Evolutionary conservation across 2,329 filamentous ascomycete species (phyloP), one percentile per base, ranked within the genome.

Genomic region (Colletotrichum sp.): DNA sequence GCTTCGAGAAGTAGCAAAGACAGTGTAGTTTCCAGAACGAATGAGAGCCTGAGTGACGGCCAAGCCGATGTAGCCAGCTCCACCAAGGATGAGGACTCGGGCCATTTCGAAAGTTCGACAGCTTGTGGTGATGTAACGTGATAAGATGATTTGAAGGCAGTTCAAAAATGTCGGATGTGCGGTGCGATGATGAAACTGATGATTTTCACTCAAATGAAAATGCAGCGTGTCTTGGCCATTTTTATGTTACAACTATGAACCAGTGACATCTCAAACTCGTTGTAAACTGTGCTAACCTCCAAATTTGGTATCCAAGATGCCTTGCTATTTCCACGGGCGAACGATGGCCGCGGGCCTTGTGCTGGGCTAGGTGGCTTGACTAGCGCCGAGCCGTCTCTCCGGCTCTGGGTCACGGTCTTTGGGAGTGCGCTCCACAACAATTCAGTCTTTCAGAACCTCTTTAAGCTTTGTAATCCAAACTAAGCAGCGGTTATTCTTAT

Each of bases 221-320:
- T 21, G 43, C 43, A 13, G 43, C 43, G 43, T 21, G n/a, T 52
- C n/a, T 24, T 4, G 43, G 10, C n/a, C 43, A 12, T 12, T 52
- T 52, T 52, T 21, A 21, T 52, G 10, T 52, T 52, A 21, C 43
- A 52, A 21, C n/a, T 52, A 2, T 21, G n/a, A 21, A 12, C 4
- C 12, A 21, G 43, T 1, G 12, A 24, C 43, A 52, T 13, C 1
- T 52, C 43, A 24, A 13, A 52, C 2, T 6, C 4, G 0, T 21
- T 7, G n/a, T 2, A 21, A 3, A 4, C n/a, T 13, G 2, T 21
- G 43, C 10, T 13, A 1, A 21, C n/a, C n/a, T n/a, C n/a, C n/a
- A n/a, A n/a, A n/a, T n/a, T 52, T 21, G 6, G n/a, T 52, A 52
- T 7, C n/a, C 8, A 21, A 12, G 10, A 24, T 52, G 43, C 43